These are phyloP conservation scores for Guadua angustifolia DNA, from an alignment of 176 grass and related monocot genomes.

Conservation along the genomic window DNA sequence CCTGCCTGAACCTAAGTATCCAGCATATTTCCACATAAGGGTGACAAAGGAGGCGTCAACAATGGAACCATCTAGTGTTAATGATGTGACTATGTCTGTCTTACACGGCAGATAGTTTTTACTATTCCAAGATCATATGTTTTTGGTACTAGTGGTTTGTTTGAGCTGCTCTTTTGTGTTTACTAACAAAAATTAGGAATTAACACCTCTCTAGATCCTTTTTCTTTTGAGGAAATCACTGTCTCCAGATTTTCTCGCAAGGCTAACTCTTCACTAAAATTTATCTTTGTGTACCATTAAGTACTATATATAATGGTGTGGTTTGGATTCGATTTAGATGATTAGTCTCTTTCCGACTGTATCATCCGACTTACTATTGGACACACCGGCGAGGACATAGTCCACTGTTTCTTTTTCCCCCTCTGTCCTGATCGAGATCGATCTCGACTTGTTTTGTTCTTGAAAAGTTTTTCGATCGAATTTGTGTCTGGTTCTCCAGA, in stretches of 20 bases:
- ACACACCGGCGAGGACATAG: not conserved
- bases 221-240: too few species aligned
- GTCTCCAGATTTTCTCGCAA: too few species aligned
- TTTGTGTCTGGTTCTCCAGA: too few species aligned
- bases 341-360: slow-evolving; percentile 21
- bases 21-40: slow-evolving; percentile 12
- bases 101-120: not conserved
- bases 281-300: not conserved
- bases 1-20: not conserved
- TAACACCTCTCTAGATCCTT: too few species aligned
- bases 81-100: too few species aligned
- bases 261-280: too few species aligned
- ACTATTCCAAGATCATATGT: too few species aligned
- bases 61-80: too few species aligned
- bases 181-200: too few species aligned
- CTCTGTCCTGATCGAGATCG: not conserved
- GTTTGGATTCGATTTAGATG: not conserved
- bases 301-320: not conserved
- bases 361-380: slow-evolving; percentile 24
- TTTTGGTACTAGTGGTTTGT: too few species aligned
- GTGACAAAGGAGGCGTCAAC: not conserved
- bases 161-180: too few species aligned
- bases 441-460: slow-evolving; percentile 6
- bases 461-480: too few species aligned
- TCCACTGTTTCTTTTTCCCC: not conserved